Evolutionary conservation across 2,329 filamentous ascomycete species (phyloP).

Genomic region (Alternaria sp.): DNA sequence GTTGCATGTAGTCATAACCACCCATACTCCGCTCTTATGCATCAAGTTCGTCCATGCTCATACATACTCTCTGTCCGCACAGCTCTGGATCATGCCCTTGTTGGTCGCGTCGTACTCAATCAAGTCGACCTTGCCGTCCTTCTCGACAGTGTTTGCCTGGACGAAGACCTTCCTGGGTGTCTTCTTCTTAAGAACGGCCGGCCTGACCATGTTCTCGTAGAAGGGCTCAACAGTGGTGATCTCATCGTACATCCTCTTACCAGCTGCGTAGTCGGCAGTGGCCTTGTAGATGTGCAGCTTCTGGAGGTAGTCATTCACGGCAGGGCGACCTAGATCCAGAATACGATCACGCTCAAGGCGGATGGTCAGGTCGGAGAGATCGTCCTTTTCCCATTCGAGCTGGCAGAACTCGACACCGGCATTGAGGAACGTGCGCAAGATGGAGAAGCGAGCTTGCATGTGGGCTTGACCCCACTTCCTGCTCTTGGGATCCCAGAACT

Average conservation of each 20-base stretch:
- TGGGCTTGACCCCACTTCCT: conserved; percentile 89
- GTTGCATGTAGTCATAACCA: neutral
- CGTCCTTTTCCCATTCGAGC: conserved; percentile 74
- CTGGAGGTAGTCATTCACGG: conserved; percentile 85
- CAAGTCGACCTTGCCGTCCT: conserved; percentile 62
- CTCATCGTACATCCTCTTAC: conserved; percentile 78
- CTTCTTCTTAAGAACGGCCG: conserved; percentile 76
- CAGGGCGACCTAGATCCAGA: conserved; percentile 77
- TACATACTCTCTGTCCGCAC: conserved; percentile 45
- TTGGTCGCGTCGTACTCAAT: conserved; percentile 85
- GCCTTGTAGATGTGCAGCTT: conserved; percentile 93
- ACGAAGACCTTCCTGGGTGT: conserved; percentile 91
- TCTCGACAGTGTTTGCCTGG: conserved; percentile 83
- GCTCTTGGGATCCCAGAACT: conserved; percentile 93
- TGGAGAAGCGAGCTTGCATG: conserved; percentile 89
- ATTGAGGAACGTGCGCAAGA: conserved; percentile 81
- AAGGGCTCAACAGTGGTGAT: conserved; percentile 87
- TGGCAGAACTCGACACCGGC: conserved; percentile 88
- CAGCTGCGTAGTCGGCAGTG: conserved; percentile 80
- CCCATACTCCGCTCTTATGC: neutral
- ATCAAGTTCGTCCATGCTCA: conserved; percentile 12
- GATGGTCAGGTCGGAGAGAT: conserved; percentile 82
- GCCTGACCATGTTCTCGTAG: conserved; percentile 80
- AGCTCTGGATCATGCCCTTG: conserved; percentile 68
- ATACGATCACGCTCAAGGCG: conserved; percentile 86